A percentile compares a stretch with the other conserved stretches of the same genome.
Evolutionary conservation across 1,139 yeast genomes (phyloP).

Genomic region (Debaryomyces subglobosus): DNA sequence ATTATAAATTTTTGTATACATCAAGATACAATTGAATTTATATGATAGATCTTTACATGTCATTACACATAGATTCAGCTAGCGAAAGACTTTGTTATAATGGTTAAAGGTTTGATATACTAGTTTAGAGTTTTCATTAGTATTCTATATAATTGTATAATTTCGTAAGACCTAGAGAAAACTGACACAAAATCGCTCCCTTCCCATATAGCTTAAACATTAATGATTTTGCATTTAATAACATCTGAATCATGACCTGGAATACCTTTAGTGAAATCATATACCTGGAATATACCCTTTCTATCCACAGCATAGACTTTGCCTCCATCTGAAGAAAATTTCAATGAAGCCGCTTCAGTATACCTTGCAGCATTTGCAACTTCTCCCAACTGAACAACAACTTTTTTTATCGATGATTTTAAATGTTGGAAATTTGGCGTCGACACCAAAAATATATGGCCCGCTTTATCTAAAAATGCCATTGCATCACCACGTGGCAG

Average conservation of each 20-base stretch:
- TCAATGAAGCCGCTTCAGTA: slow-evolving; percentile 73
- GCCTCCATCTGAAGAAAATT: slow-evolving; percentile 81
- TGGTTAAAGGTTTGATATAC: no score
- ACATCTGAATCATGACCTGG: slow-evolving; percentile 79
- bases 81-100: no score
- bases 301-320: slow-evolving; percentile 76
- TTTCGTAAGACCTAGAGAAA: neutral
- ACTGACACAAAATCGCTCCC: slow-evolving; percentile 1
- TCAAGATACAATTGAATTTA: no score
- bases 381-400: slow-evolving; percentile 75
- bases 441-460: slow-evolving; percentile 69
- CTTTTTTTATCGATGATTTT: slow-evolving; percentile 33
- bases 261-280: slow-evolving; percentile 86
- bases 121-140: no score
- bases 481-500: slow-evolving; percentile 89
- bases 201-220: slow-evolving; percentile 17
- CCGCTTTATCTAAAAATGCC: slow-evolving; percentile 78
- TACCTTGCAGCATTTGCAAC: slow-evolving; percentile 72
- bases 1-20: no score
- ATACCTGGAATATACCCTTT: slow-evolving; percentile 74
- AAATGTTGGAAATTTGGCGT: slow-evolving; percentile 56
- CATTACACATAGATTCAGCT: no score
- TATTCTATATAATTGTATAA: no score
- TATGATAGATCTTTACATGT: no score
- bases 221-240: slow-evolving; percentile 67